phyloP scores from a whole-genome alignment of 169 alveolate species.

The Plasmodium sp. region DNA sequence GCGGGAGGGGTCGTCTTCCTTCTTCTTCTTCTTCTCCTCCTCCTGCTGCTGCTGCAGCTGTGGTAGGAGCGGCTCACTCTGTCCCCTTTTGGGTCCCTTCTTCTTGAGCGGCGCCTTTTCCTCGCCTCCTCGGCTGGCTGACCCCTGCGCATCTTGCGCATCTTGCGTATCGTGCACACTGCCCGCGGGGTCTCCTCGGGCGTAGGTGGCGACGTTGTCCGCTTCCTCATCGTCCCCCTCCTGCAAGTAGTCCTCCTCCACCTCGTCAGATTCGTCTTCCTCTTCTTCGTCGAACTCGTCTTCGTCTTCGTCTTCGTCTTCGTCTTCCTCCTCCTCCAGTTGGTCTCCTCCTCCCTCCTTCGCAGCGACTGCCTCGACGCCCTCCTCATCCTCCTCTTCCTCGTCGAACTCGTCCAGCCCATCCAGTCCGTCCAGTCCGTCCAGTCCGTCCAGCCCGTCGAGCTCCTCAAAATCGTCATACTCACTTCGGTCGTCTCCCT shows the following conservation, averaged over 20 bases:
- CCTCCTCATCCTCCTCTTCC: constrained; percentile 12
- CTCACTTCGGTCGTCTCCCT: neutral
- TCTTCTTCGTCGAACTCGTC: no score
- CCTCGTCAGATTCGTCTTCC: neutral
- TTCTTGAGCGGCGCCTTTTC: neutral
- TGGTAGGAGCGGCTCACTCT: neutral
- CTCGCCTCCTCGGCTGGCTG: neutral
- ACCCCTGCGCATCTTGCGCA: neutral
- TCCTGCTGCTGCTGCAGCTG: neutral
- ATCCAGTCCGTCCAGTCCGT: no score
- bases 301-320: no score
- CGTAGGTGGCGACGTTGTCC: neutral
- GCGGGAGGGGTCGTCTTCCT: neutral
- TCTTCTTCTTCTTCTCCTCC: neutral
- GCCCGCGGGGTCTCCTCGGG: neutral
- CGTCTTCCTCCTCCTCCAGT: neutral
- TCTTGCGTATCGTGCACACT: neutral
- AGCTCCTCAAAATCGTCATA: neutral
- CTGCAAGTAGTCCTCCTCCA: neutral
- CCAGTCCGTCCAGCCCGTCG: no score
- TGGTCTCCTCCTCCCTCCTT: neutral
- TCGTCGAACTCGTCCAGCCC: neutral
- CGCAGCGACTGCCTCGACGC: neutral
- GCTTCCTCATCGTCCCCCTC: neutral
- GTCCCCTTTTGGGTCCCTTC: neutral